These are phyloP conservation scores for Candida dubliniensis DNA, from an alignment of 1,139 yeast genomes.

Conservation along the genomic window DNA sequence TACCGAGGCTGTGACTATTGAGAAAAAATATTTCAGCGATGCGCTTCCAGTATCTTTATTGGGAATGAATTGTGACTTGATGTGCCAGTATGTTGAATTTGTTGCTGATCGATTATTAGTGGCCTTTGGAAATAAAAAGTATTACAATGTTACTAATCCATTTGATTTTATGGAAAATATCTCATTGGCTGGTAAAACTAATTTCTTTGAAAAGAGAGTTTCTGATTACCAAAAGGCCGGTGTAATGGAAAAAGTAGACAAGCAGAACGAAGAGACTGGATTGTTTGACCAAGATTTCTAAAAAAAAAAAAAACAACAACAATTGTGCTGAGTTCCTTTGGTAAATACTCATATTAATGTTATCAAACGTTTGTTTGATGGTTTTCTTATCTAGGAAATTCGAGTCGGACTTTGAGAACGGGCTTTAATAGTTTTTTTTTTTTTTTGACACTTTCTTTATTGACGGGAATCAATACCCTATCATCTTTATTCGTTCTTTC, in stretches of 20 bases:
- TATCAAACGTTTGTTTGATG: too few relatives aligned
- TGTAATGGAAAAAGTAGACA: constrained; percentile 68
- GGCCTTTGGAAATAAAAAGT: constrained; percentile 86
- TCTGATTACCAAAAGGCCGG: constrained; percentile 99
- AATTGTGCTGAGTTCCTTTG: background rate
- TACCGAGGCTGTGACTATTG: constrained; percentile 93
- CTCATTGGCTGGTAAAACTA: constrained; percentile 96
- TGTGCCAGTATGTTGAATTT: constrained; percentile 97
- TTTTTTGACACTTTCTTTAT: too few relatives aligned
- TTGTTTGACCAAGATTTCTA: constrained; percentile 52
- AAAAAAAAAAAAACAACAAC: constrained; percentile 5
- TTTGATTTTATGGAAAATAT: constrained; percentile 99
- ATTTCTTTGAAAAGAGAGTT: constrained; percentile 98
- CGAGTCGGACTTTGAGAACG: too few relatives aligned
- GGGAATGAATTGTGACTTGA: constrained; percentile 89
- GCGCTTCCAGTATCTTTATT: constrained; percentile 88
- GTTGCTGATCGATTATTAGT: constrained; percentile 93
- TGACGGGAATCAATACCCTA: too few relatives aligned
- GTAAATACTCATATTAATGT: too few relatives aligned
- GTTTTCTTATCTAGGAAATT: too few relatives aligned
- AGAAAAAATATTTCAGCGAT: constrained; percentile 90
- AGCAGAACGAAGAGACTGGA: constrained; percentile 33
- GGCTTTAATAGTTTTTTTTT: too few relatives aligned
- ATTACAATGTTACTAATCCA: constrained; percentile 87
- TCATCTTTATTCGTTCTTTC: too few relatives aligned